Conservation (phyloP, 2,329 filamentous ascomycete genomes). For the Exophiala phaeomuriformis region DNA sequence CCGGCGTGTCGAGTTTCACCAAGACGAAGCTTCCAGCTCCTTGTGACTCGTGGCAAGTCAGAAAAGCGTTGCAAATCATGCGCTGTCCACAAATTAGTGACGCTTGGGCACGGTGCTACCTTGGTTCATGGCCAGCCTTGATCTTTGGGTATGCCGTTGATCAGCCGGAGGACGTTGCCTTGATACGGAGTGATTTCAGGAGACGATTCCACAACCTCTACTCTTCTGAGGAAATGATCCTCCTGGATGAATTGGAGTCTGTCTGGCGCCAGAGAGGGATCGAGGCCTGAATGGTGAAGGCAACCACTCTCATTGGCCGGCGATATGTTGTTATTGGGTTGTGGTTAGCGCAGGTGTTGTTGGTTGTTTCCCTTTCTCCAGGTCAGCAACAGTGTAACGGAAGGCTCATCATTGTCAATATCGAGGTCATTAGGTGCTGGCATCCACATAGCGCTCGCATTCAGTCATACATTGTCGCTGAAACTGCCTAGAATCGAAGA, state of each 20-base stretch:
- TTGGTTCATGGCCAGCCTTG: conserved; percentile 18
- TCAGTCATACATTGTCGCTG: no score
- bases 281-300: not conserved
- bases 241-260: conserved; percentile 12
- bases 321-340: not conserved
- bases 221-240: conserved; percentile 11
- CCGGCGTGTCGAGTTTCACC: not conserved
- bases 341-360: not conserved
- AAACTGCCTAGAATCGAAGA: no score
- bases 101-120: conserved; percentile 17
- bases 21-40: conserved; percentile 4
- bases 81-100: conserved; percentile 14
- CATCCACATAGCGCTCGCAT: no score
- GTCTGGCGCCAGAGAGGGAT: conserved; percentile 16
- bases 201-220: conserved; percentile 8
- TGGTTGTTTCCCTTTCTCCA: not conserved
- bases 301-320: not conserved
- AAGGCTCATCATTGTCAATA: no score
- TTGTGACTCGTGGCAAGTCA: conserved; percentile 14
- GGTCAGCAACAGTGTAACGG: no score
- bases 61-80: conserved; percentile 14
- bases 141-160: conserved; percentile 19
- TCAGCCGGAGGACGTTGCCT: conserved; percentile 8
- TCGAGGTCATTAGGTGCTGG: no score
- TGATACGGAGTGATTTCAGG: conserved; percentile 12